Evolutionary conservation across 1,139 yeast species (phyloP), one percentile per base, ranked within the genome.

Genomic region (Kodamaea fungicola): DNA sequence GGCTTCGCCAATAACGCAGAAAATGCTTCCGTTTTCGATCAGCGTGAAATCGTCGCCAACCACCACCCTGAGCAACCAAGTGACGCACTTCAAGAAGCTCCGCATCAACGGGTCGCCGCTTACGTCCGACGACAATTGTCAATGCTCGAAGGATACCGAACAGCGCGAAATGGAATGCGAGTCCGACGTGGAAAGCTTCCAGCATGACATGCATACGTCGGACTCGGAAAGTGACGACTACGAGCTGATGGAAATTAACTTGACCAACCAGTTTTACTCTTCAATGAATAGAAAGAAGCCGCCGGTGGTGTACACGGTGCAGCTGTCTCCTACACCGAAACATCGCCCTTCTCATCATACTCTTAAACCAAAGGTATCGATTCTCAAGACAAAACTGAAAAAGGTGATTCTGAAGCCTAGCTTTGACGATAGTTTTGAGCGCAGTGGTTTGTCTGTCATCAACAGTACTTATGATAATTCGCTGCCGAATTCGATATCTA

Each of bases 291-390:
- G 46, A 43, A 29, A 34, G 40, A 43, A 25, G 33, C 28, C 36
- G 32, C 42, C 43, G 32, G 40, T 33, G 10, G 9, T 16, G n/a
- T 41, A 35, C 27, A 36, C 36, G 13, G 28, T 43, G 12, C 49
- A 45, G 26, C 32, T 34, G n/a, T 65, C 72, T 1, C 74, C 74
- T 0, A 64, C 69, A 0, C 75, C 73, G 0, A 70, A 69, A 41
- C 72, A 67, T 41, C 59, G 61, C 38, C 76, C 76, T 2, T 65
- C 71, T 10, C 76, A 71, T 47, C 66, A 64, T 34, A 60, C 55
- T 1, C 51, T 71, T 28, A 63, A 68, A 44, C 76, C 76, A 0
- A 67, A 67, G 47, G 54, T 61, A 29, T 64, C 72, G 7, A 71
- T 71, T 13, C 52, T 71, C 41, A 71, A 71, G 50, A 46, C 49